Base-by-base conservation (phyloP, 2,329 filamentous ascomycete genomes). In the Penicillium italicum region DNA sequence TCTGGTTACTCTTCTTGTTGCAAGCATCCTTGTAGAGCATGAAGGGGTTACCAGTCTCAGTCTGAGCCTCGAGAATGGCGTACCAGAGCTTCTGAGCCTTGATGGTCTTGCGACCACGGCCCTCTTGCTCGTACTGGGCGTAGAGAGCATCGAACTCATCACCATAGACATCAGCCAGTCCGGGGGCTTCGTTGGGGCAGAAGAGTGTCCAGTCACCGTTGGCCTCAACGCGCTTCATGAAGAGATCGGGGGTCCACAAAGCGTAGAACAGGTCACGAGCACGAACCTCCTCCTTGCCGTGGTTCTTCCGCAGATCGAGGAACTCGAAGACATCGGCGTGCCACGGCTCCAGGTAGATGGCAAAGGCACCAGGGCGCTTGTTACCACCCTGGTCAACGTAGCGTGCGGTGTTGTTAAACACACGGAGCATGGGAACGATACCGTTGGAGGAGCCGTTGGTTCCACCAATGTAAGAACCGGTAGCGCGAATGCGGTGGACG, bases 51-150 rank as follows among this genome's bases (percentile, higher is more conserved):
- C 94, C 94, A 43, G 94, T 99, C 85, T 99, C 94, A 33, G 93
- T 97, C 80, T 99, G 94, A 47, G 94, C 90, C 79, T 99, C 94
- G 45, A 99, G 85, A 63, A 99, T 96, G 64, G 93, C 91, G 74
- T 97, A 97, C 94, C 94, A 99, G 56, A 99, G 87, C 84, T 99
- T 99, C 82, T 99, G 94, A 24, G 94, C 94, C 77, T 96, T 94
- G 71, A 99, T 81, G 20, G 90, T 97, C 80, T 89, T 88, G 63
- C 92, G 91, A 62, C 94, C 93, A 68, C 89, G 87, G 66, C 90
- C 90, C 72, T 92, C 89, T 62, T 81, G 82, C 80, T 99, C 94
- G 71, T 99, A 99, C 72, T 77, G 77, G 76, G 94, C 89, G 75
- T 97, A 99, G 48, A 99, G 82, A 59, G 87, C 90, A 77, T 97